phyloP scores from a whole-genome alignment of 2,329 filamentous ascomycete species.

The Cytospora piceicola region DNA sequence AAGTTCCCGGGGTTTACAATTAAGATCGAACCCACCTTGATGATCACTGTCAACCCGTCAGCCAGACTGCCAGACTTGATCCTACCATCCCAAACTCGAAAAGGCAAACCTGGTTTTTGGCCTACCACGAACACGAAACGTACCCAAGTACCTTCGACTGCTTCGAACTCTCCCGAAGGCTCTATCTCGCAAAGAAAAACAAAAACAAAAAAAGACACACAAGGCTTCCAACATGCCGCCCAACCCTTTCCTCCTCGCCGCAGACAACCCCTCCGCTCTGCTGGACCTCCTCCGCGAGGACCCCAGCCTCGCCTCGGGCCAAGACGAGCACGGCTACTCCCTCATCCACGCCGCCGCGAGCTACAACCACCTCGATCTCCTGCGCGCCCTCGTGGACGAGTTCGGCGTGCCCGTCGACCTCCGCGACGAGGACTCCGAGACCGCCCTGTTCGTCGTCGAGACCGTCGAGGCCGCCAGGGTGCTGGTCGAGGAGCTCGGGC shows the following conservation, averaged over 20 bases:
- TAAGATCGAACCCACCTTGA: neutral
- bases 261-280: conserved; percentile 77
- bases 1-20: neutral
- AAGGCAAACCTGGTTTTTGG: neutral
- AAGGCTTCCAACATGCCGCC: conserved; percentile 45
- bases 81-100: neutral
- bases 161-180: neutral
- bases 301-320: conserved; percentile 74
- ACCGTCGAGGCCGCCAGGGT: conserved; percentile 75
- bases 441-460: conserved; percentile 92
- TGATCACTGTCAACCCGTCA: neutral
- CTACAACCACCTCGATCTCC: conserved; percentile 83
- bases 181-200: no score
- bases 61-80: neutral
- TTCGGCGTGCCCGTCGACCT: conserved; percentile 81
- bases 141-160: neutral
- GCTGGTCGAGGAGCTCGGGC: conserved; percentile 80
- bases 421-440: conserved; percentile 89
- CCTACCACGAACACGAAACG: neutral
- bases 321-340: conserved; percentile 93
- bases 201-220: neutral
- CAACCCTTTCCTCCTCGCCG: conserved; percentile 76
- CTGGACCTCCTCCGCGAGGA: conserved; percentile 74
- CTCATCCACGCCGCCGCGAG: conserved; percentile 91
- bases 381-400: conserved; percentile 74